Conservation (phyloP, 2,329 filamentous ascomycete species). For the Aspergillus puulaauensis region DNA sequence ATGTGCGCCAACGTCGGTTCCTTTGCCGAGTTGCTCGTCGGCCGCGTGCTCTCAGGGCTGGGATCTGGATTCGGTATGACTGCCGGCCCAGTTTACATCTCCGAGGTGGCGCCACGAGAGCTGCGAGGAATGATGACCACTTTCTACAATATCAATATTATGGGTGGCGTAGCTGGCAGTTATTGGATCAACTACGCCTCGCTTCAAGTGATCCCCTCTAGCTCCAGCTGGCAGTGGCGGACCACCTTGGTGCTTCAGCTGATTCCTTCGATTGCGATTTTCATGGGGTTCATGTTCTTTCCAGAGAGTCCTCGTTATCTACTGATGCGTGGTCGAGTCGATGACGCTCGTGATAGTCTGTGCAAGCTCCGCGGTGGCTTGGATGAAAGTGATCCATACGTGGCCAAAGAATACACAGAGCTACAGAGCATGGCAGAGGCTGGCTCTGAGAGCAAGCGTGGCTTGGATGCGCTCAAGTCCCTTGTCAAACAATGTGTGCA, state of each 20-base stretch:
- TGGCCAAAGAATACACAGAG: constrained; percentile 16
- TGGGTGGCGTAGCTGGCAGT: constrained; percentile 20
- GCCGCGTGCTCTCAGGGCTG: constrained; percentile 18
- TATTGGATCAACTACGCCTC: constrained; percentile 25
- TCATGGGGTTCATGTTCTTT: constrained; percentile 22
- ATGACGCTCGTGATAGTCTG: constrained; percentile 22
- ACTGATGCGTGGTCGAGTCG: constrained; percentile 23
- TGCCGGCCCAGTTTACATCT: constrained; percentile 78
- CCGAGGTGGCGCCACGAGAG: constrained; percentile 72
- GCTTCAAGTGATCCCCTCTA: constrained; percentile 9
- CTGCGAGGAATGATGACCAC: constrained; percentile 55
- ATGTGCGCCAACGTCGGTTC: constrained; percentile 22
- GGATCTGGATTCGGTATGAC: constrained; percentile 21
- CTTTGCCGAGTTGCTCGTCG: constrained; percentile 16
- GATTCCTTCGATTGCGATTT: constrained; percentile 21
- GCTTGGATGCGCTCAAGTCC: constrained; percentile 3
- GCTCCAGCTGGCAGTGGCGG: constrained; percentile 22
- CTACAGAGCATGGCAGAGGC: constrained; percentile 14
- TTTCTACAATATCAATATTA: constrained; percentile 23
- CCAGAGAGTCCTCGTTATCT: constrained; percentile 28
- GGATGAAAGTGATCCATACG: constrained; percentile 16
- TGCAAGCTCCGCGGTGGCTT: constrained; percentile 18
- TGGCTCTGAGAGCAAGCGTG: not conserved
- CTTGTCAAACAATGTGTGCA: constrained; percentile 10
- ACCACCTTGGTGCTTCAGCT: constrained; percentile 18